Evolutionary conservation across 2,329 filamentous ascomycete species (phyloP).

Genomic region (Emmonsia crescens): DNA sequence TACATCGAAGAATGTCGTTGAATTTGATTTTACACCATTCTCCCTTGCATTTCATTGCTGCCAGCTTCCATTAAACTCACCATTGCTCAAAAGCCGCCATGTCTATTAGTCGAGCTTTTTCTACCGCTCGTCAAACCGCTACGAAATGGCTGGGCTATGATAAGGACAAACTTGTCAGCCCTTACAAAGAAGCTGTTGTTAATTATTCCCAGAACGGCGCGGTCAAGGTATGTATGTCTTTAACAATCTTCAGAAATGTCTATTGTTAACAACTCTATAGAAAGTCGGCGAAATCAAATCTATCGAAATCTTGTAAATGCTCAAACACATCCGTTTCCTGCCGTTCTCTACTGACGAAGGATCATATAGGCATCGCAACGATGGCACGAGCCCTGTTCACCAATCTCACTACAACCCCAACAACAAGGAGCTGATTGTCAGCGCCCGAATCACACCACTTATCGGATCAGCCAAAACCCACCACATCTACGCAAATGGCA

Average conservation of each 20-base stretch:
- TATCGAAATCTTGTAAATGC: slow-evolving; percentile 3
- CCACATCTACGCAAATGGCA: slow-evolving; percentile 7
- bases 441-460: not conserved
- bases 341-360: not conserved
- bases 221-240: not conserved
- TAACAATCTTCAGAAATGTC: not conserved
- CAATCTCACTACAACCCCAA: not conserved
- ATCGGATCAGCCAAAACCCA: slow-evolving; percentile 8
- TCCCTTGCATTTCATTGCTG: no score
- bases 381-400: slow-evolving; percentile 3
- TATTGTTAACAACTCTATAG: not conserved
- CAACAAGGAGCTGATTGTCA: slow-evolving; percentile 1
- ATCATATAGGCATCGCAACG: slow-evolving; percentile 2
- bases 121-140: no score
- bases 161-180: no score
- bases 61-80: no score
- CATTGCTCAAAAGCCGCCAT: no score
- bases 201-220: not conserved
- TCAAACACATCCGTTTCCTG: not conserved
- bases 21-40: no score
- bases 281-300: slow-evolving; percentile 1
- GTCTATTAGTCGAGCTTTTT: no score
- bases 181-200: no score
- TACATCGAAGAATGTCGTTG: no score
- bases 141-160: no score